Base-by-base conservation (phyloP, 345 rosid genomes). In the Psidium guajava region DNA sequence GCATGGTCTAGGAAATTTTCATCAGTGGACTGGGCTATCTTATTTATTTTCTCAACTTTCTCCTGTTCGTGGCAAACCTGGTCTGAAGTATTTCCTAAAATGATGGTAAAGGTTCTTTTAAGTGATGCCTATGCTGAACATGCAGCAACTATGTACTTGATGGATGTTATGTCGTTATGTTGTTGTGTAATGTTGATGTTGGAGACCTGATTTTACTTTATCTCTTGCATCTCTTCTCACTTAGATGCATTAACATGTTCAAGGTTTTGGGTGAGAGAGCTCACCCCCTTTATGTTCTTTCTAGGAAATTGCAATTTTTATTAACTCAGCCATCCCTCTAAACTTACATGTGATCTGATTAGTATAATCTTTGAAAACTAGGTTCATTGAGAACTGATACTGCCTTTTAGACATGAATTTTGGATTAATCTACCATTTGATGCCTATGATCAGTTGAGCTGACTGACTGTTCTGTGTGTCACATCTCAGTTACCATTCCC, bases 401-500 rank as follows among this genome's bases (percentile, higher is more conserved):
- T 15, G 21, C 74, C 28, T 64, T 64, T 28, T 64, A 28, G 22
- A 28, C 16, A 28, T 28, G 75, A 64, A 11, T 64, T 21, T 64
- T 51, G 6, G 5, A 82, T 82, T 13, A 3, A 28, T 6, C 16
- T 28, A 25, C 50, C 84, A 2, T n/a, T 82, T 15, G 3, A 2
- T 82, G 57, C 42, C n/a, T 0, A 42, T 44, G 40, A 18, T 49
- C 85, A 44, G 50, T 25, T 9, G 1, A 54, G 40, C 55, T 18
- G 6, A 13, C 54, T 2, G 2, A 7, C 14, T 9, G 8, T 84
- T 49, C 51, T 11, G 12, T 1, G 25, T 27, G 47, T 49, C 9
- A 16, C 54, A 49, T 32, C 80, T 50, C 92, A 95, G 99, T 91
- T 95, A 82, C 96, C 98, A 32, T 95, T 97, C 82, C 98, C 99